Conservation (phyloP, 2,329 filamentous ascomycete genomes). For the Claviceps digitariae region DNA sequence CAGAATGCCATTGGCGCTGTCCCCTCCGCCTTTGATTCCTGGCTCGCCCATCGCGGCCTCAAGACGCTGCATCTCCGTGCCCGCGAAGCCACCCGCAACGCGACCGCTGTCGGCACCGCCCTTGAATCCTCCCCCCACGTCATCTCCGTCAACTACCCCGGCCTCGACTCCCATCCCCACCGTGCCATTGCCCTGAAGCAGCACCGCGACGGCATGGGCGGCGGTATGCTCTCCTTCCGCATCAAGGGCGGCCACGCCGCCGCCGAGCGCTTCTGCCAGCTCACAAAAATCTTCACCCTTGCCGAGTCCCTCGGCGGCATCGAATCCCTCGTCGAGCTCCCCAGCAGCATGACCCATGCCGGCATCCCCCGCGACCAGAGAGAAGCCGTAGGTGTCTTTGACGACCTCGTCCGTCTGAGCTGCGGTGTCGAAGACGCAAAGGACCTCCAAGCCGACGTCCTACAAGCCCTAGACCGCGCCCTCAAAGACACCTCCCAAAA, state of each 20-base stretch:
- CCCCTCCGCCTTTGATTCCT: constrained; percentile 89
- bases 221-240: constrained; percentile 95
- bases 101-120: constrained; percentile 58
- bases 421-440: constrained; percentile 86
- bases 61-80: constrained; percentile 94
- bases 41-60: constrained; percentile 91
- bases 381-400: constrained; percentile 85
- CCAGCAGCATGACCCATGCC: constrained; percentile 91
- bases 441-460: constrained; percentile 70
- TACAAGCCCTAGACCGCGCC: constrained; percentile 70
- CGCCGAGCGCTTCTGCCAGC: constrained; percentile 83
- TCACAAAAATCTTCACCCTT: constrained; percentile 79
- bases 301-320: constrained; percentile 88
- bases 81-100: constrained; percentile 72
- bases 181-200: constrained; percentile 75
- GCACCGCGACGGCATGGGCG: constrained; percentile 87
- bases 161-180: constrained; percentile 76
- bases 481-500: constrained; percentile 25
- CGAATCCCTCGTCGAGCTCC: constrained; percentile 83
- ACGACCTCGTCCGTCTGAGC: constrained; percentile 86
- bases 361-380: constrained; percentile 84
- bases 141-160: constrained; percentile 88
- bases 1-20: constrained; percentile 97
- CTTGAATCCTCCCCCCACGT: constrained; percentile 73
- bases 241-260: constrained; percentile 75